Base-by-base conservation (phyloP, 2,329 filamentous ascomycete species). In the Botrytis tulipae region DNA sequence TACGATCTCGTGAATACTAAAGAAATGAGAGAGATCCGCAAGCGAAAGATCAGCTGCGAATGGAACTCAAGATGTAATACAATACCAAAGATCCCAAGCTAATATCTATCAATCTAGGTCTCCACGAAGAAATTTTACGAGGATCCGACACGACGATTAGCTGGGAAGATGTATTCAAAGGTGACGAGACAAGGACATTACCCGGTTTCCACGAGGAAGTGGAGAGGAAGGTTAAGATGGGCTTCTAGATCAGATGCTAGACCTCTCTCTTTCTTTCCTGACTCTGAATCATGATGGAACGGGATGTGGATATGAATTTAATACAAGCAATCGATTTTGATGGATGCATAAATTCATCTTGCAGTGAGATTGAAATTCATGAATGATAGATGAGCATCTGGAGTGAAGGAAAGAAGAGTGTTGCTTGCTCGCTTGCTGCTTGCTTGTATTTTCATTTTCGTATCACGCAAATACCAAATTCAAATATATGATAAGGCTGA, bases 151-250 rank as follows among this genome's bases (percentile, higher is more conserved):
- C 88, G 42, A 91, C 89, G 79, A 86, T 97, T 78, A 89, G 87
- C 14, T 99, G 96, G 96, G 96, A 99, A 87, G 96, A 98, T 85
- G 90, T 99, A 32, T 98, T 92, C 82, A 89, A 88, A 32, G 93
- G 94, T 74, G 91, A 93, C 78, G 93, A 95, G 83, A 87, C 89
- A 82, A 88, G 90, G 79, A 87, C 89, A 75, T 85, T 89, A 60
- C 89, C 91, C 37, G 89, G 91, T 71, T 91, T 98, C 84, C 94
- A 98, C 79, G 91, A 93, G 73, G 95, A 98, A 89, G 94, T 98
- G 90, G 95, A 98, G 90, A 89, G 89, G 83, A 93, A 94, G 87
- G 86, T 97, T 83, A 92, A 91, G 87, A 97, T 98, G 89, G 74
- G 77, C 14, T 59, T 71, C 25, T 54, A 54, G n/a, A 54, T 73